Evolutionary conservation across 306 rosid species (phyloP).

Genomic region (Abrus pulchellus): DNA sequence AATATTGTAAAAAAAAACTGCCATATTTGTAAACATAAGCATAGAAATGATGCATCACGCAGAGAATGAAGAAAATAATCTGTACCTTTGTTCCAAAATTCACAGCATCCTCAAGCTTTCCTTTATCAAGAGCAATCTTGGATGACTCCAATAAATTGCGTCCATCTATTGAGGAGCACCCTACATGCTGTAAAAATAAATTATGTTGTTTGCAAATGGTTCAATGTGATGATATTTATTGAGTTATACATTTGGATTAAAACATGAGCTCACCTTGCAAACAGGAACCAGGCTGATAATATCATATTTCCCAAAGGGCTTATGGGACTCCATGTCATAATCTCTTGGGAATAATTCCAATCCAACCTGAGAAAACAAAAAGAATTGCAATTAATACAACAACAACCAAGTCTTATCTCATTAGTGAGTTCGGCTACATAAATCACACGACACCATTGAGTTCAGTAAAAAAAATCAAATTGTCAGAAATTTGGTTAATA

Average conservation of each 20-base stretch:
- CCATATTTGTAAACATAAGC: conserved; percentile 4
- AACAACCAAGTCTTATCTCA: no score
- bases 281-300: conserved; percentile 87
- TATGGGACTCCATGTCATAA: conserved; percentile 78
- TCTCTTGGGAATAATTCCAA: conserved; percentile 88
- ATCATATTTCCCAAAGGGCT: conserved; percentile 79
- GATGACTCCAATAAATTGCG: conserved; percentile 92
- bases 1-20: conserved; percentile 37
- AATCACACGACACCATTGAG: no score
- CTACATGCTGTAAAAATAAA: conserved; percentile 73
- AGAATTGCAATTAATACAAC: conserved; percentile 22
- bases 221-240: conserved; percentile 19
- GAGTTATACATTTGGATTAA: conserved; percentile 33
- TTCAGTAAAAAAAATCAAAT: no score
- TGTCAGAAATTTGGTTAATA: no score
- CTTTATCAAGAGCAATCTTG: conserved; percentile 95
- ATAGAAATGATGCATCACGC: not conserved
- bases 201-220: conserved; percentile 12
- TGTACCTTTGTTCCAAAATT: conserved; percentile 92
- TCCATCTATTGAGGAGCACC: conserved; percentile 89
- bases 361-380: conserved; percentile 70
- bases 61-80: conserved; percentile 29
- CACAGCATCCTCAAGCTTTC: conserved; percentile 97
- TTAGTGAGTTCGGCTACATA: no score
- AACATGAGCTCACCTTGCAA: conserved; percentile 74